Evolutionary conservation across 768 basidiomycete genomes (phyloP).

Genomic region (Boletus rubropictus): DNA sequence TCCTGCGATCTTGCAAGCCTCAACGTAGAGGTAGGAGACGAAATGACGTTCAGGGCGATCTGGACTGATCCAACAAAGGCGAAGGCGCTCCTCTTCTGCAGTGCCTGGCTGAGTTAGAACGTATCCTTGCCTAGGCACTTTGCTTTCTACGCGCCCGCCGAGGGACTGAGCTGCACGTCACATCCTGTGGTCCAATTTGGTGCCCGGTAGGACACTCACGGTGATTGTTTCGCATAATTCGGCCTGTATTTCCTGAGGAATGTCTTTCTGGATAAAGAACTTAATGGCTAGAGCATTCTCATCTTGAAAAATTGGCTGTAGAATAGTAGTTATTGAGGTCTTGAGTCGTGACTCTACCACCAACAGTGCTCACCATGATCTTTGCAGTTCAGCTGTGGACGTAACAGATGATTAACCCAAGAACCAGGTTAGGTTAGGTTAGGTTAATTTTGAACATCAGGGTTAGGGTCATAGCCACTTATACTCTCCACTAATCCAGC

Average conservation of each 20-base stretch:
- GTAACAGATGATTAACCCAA: conserved; percentile 22
- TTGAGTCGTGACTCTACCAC: not conserved
- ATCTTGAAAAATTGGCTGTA: conserved; percentile 70
- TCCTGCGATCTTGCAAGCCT: conserved; percentile 77
- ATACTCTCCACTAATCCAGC: too few species aligned
- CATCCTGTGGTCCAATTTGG: not conserved
- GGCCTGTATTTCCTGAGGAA: conserved; percentile 59
- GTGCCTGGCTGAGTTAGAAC: conserved; percentile 66
- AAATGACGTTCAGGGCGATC: conserved; percentile 74
- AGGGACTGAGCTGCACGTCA: conserved; percentile 43
- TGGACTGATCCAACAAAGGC: conserved; percentile 61
- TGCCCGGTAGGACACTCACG: conserved; percentile 33
- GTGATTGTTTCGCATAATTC: conserved; percentile 72
- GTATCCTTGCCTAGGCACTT: conserved; percentile 73
- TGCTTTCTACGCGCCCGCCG: conserved; percentile 71
- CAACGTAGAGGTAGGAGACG: conserved; percentile 76
- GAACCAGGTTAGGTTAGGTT: conserved; percentile 32
- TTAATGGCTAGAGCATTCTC: conserved; percentile 62
- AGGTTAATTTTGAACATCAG: conserved; percentile 7
- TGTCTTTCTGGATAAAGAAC: conserved; percentile 80
- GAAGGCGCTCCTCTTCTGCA: conserved; percentile 67
- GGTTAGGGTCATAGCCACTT: conserved; percentile 17
- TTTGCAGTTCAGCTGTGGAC: not conserved
- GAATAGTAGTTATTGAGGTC: conserved; percentile 1
- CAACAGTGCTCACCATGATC: conserved; percentile 19